These are phyloP conservation scores for Exobasidium cylindrosporum DNA, from an alignment of 1,284 basidiomycete genomes.

Conservation along the genomic window DNA sequence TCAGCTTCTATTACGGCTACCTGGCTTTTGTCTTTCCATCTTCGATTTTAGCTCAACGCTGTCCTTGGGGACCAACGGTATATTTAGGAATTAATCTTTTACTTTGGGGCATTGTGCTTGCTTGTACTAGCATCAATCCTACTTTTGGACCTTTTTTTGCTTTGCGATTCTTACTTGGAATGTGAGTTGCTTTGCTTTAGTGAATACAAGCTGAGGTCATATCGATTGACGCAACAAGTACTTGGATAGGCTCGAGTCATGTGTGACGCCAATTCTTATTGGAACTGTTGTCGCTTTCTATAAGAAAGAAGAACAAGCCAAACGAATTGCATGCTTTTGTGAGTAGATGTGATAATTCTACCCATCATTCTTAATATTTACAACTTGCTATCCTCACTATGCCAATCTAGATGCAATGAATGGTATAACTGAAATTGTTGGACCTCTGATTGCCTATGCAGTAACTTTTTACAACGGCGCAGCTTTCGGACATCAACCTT, in stretches of 20 bases:
- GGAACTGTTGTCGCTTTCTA: conserved; percentile 69
- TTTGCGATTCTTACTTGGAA: conserved; percentile 64
- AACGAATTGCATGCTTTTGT: conserved; percentile 68
- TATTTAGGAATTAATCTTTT: conserved; percentile 65
- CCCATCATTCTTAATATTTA: no score
- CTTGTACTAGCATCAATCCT: conserved; percentile 64
- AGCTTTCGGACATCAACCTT: conserved; percentile 44
- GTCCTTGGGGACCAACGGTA: conserved; percentile 57
- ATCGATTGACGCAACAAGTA: no score
- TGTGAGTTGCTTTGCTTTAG: no score
- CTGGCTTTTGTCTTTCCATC: conserved; percentile 67
- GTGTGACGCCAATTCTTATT: conserved; percentile 66
- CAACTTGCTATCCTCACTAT: neutral
- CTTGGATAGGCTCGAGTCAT: conserved; percentile 48
- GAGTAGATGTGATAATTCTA: conserved; percentile 58
- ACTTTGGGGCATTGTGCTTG: conserved; percentile 65
- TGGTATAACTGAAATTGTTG: conserved; percentile 65
- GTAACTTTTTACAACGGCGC: conserved; percentile 62
- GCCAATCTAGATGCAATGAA: conserved; percentile 53
- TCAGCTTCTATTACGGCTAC: conserved; percentile 62
- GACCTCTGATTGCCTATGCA: conserved; percentile 66
- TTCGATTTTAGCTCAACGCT: conserved; percentile 66
- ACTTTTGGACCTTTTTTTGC: conserved; percentile 66
- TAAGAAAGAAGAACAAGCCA: conserved; percentile 68
- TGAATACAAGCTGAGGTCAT: no score